Percentiles rank a stretch among this genome's conserved stretches.
Evolutionary conservation across 1,284 basidiomycete genomes (phyloP).

Genomic region (Rhodotorula mucilaginosa): DNA sequence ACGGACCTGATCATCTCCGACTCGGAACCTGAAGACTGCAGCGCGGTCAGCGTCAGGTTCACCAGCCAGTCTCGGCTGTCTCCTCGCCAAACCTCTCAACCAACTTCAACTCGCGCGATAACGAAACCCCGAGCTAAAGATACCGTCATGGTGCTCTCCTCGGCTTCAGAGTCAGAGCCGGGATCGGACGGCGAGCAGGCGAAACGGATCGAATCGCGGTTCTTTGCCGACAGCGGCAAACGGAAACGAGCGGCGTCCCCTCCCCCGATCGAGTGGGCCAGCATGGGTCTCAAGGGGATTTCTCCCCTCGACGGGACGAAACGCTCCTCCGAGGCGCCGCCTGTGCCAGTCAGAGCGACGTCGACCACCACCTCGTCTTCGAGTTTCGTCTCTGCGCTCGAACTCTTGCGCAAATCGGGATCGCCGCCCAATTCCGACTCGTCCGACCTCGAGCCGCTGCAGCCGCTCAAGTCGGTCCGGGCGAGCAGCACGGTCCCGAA

Average conservation of each 20-base stretch:
- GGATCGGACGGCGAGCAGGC: too few species aligned
- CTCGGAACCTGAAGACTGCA: constrained; percentile 22
- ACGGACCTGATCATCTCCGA: constrained; percentile 17
- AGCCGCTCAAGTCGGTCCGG: not conserved
- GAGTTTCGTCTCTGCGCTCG: constrained; percentile 8
- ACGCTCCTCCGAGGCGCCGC: not conserved
- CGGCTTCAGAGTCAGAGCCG: constrained; percentile 3
- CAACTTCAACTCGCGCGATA: too few species aligned
- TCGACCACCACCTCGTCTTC: not conserved
- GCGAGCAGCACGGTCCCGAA: not conserved
- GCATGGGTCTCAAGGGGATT: too few species aligned
- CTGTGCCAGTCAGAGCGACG: not conserved
- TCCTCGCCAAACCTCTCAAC: too few species aligned
- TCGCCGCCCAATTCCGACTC: not conserved
- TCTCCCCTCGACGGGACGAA: not conserved
- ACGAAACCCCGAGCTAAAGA: not conserved
- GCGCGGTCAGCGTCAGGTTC: not conserved
- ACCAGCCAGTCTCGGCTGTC: too few species aligned
- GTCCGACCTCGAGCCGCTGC: not conserved
- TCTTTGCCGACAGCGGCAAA: not conserved
- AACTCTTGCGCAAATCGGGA: not conserved
- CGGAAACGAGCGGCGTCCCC: not conserved
- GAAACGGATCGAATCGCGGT: not conserved
- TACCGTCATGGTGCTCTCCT: constrained; percentile 12
- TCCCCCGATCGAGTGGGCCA: too few species aligned